Base-by-base conservation (phyloP, 2,329 filamentous ascomycete genomes). In the Xylariomycetidae sp. region DNA sequence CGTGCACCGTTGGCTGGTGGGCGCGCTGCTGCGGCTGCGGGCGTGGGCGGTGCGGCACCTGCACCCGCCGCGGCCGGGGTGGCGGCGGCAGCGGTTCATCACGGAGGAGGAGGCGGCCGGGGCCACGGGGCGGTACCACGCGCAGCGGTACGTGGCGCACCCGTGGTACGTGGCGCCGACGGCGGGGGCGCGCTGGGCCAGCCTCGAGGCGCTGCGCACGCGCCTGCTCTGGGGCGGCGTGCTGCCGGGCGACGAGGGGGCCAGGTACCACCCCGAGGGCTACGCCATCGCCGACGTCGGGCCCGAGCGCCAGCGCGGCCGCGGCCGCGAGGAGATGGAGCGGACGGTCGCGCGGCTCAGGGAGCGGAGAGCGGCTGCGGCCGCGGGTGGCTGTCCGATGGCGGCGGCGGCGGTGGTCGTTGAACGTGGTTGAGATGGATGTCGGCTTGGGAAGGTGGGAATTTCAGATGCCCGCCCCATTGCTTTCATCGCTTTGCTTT, bases 161-260 rank as follows among this genome's bases (percentile, higher is more conserved):
- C 74, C 73, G 7, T 74, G 69, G 54, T 76, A 74, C 46, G 61
- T 72, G 28, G 63, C 68, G 45, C 63, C 61, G 17, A 72, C 63
- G 1, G 53, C 61, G 29, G 64, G 55, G 63, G 67, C 59, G 39
- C 61, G 60, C 25, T 77, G 63, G 66, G n/a, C n/a, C n/a, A 66
- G 64, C 18, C 68, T 59, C 0, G 50, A 49, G 29, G 69, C 60
- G 0, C 63, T 60, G 61, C 33, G 67, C 9, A 65, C 60, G 18
- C 57, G 68, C 49, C 29, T 61, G 4, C 45, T 66, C 18, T n/a
- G n/a, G n/a, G 68, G 70, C 3, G 54, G 59, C 14, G 60, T 64
- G 16, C 43, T 72, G 12, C 70, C 72, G 0, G 68, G 67, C 13
- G 62, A 70, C 28, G 56, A 63, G 18, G 62, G 59, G 4, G 54